Percentiles rank a stretch among this genome's conserved stretches.
phyloP scores from a whole-genome alignment of 2,329 filamentous ascomycete species.

The Davidsoniella australis region DNA sequence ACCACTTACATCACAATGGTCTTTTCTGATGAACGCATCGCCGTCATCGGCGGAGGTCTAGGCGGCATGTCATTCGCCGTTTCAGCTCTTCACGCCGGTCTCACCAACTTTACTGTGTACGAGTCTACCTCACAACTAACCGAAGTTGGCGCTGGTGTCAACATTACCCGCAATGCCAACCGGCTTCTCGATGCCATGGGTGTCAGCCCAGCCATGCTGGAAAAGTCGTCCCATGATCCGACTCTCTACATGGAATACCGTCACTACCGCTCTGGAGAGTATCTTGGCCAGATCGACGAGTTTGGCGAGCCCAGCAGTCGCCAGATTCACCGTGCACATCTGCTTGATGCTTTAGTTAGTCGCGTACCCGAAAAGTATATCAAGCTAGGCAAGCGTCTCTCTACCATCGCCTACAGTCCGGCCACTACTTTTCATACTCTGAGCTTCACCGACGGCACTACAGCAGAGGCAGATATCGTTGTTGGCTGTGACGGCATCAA shows the following conservation, averaged over 20 bases:
- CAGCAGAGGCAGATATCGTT: conserved; percentile 23
- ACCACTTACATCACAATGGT: not conserved
- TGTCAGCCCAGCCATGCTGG: conserved; percentile 5
- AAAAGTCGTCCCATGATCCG: conserved; percentile 20
- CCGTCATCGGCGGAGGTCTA: not conserved
- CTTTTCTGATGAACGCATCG: not conserved
- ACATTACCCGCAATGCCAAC: conserved; percentile 10
- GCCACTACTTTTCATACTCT: conserved; percentile 13
- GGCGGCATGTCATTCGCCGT: conserved; percentile 19
- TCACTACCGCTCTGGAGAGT: conserved; percentile 17
- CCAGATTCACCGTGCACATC: conserved; percentile 13
- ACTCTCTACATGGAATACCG: conserved; percentile 19
- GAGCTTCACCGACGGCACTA: conserved; percentile 24
- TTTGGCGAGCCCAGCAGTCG: conserved; percentile 11
- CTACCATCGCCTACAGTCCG: not conserved
- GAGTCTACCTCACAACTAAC: conserved; percentile 8
- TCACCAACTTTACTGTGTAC: conserved; percentile 13
- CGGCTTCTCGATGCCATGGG: conserved; percentile 11
- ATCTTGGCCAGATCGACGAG: conserved; percentile 17
- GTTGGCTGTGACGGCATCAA: conserved; percentile 52
- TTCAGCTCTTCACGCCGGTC: conserved; percentile 19
- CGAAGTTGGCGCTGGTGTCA: conserved; percentile 13
- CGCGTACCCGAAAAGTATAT: conserved; percentile 8
- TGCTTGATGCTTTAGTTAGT: conserved; percentile 13
- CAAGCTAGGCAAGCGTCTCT: conserved; percentile 10